Evolutionary conservation across 164 flowering plant genomes (phyloP).

Genomic region (Cinnamomum micranthum): DNA sequence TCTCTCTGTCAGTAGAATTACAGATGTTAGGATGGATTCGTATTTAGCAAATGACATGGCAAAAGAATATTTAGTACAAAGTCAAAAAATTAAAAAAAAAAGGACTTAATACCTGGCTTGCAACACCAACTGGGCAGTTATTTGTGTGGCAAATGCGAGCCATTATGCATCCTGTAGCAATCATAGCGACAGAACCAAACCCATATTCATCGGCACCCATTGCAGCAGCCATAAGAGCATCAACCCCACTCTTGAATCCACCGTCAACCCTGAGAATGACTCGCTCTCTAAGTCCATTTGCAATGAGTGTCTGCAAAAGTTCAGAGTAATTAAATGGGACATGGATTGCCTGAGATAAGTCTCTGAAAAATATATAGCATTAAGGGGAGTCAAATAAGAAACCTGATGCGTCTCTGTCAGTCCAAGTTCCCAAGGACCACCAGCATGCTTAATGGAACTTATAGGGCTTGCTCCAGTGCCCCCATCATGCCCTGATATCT

Average conservation of each 20-base stretch:
- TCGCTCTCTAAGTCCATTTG: slow-evolving; percentile 97
- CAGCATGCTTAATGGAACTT: slow-evolving; percentile 98
- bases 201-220: slow-evolving; percentile 99
- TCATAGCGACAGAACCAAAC: slow-evolving; percentile 98
- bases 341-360: background rate
- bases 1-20: slow-evolving; percentile 56
- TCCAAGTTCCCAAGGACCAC: slow-evolving; percentile 99
- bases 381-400: background rate
- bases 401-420: slow-evolving; percentile 98
- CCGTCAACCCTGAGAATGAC: slow-evolving; percentile 97
- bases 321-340: background rate
- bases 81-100: background rate
- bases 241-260: slow-evolving; percentile 94
- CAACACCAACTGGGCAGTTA: slow-evolving; percentile 99
- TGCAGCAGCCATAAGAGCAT: slow-evolving; percentile 94
- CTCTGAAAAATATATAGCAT: too few species aligned
- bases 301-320: slow-evolving; percentile 71
- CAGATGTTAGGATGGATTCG: slow-evolving; percentile 3
- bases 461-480: slow-evolving; percentile 99
- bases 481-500: slow-evolving; percentile 99
- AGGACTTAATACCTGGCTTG: slow-evolving; percentile 71
- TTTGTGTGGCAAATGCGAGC: slow-evolving; percentile 99
- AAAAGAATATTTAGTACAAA: background rate
- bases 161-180: slow-evolving; percentile 99
- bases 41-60: background rate